Percentiles rank a stretch among this genome's conserved stretches.
Conservation (phyloP, 78 protist species). For the Pigoraptor vietnamica region DNA sequence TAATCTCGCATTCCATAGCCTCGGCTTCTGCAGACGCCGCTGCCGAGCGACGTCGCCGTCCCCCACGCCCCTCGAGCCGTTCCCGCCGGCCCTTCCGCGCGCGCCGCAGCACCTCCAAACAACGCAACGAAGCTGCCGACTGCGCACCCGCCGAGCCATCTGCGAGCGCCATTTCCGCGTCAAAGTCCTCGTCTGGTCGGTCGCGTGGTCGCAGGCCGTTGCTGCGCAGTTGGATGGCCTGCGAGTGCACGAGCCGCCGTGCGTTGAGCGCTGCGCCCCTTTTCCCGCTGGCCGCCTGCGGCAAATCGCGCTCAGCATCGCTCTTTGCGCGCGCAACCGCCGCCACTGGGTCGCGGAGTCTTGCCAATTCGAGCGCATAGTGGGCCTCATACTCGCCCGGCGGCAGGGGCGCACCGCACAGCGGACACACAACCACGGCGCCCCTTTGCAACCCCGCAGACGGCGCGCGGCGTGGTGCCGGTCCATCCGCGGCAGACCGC, state of each 20-base stretch:
- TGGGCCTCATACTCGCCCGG: background rate
- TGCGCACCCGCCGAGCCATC: background rate
- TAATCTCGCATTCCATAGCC: background rate
- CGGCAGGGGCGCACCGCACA: background rate
- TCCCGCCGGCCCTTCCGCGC: background rate
- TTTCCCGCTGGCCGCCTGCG: background rate
- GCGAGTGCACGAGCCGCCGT: background rate
- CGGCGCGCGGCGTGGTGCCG: no score
- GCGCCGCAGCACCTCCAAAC: background rate
- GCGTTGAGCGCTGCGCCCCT: background rate
- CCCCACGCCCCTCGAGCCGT: background rate
- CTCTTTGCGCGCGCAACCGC: background rate
- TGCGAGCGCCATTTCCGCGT: background rate
- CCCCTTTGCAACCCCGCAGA: no score
- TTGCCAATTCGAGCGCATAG: background rate
- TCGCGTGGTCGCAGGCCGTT: background rate
- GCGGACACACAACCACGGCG: background rate
- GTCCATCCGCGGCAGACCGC: no score
- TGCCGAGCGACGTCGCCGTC: background rate
- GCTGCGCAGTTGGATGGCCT: background rate
- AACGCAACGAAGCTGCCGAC: background rate
- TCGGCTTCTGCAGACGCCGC: background rate
- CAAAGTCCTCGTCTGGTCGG: background rate
- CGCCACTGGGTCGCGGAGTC: background rate
- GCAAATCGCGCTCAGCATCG: no score